Base-by-base conservation (phyloP, 345 rosid genomes). In the Syzygium aromaticum region DNA sequence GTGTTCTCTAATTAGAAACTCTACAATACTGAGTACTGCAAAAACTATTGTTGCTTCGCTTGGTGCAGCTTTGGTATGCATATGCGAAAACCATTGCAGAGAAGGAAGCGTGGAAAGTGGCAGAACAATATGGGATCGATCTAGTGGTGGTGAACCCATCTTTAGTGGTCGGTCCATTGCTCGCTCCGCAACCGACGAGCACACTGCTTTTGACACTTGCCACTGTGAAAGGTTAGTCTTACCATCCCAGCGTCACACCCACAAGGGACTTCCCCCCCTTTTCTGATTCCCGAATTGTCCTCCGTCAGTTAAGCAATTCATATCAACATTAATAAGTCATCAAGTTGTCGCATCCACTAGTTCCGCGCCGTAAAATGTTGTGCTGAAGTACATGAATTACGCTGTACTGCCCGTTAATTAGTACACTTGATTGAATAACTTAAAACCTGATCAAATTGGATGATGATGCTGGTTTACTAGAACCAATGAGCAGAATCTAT, bases 121-220 rank as follows among this genome's bases (percentile, higher is more conserved):
- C 99, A 10, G 78, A 91, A 53, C 97, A 98, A 86, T 90, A 63
- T 73, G 98, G 95, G 46, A 86, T 98, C 33, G 92, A 95, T 86
- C 89, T 96, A 54, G 98, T 96, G 83, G 98, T 94, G 38, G 95
- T 95, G 63, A 98, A 96, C 84, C 99, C 99, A 17, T 95, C 98
- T 2, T 92, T 93, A 87, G 97, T 95, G 27, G 95, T 96, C 64
- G 99, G 99, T 88, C 98, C 98, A 33, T 86, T 94, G 88, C 96
- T 96, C 59, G 91, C 96, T 19, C 98, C 98, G 7, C 95, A 96
- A 64, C 98, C 99, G 2, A 95, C 97, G 25, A 98, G 98, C 46
- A 90, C 98, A 30, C 89, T 98, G 56, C 93, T 94, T 15, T 38
- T 91, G 52, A 92, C 93, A 25, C 92, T 95, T 4, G 86, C 94